Conservation (phyloP, 441 rosid genomes). For the Populus tomentosa region DNA sequence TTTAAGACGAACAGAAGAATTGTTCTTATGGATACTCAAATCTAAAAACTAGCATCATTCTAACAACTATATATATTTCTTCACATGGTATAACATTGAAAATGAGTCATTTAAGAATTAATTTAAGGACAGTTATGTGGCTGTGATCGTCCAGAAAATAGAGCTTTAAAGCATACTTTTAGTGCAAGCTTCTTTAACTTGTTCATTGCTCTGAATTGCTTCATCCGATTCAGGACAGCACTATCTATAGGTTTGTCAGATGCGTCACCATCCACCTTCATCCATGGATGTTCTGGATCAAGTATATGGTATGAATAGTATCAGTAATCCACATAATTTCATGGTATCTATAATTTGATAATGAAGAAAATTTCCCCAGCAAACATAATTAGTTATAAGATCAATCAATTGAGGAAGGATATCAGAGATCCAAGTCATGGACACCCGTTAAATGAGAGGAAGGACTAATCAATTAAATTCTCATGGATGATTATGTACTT, state of each 20-base stretch:
- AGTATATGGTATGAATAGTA: background rate
- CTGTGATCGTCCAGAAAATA: background rate
- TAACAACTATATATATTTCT: too few relatives aligned
- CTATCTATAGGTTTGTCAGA: slow-evolving; percentile 78
- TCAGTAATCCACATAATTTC: background rate
- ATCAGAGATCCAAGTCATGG: background rate
- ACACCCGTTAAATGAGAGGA: background rate
- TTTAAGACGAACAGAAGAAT: background rate
- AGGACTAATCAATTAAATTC: background rate
- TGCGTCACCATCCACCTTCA: slow-evolving; percentile 70
- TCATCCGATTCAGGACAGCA: slow-evolving; percentile 87
- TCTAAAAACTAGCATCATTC: too few relatives aligned
- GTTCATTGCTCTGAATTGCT: slow-evolving; percentile 88
- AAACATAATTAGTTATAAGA: background rate
- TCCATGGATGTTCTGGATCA: slow-evolving; percentile 76
- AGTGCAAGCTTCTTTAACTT: slow-evolving; percentile 76
- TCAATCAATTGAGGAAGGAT: background rate
- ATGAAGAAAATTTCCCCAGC: background rate
- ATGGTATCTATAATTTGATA: slow-evolving; percentile 11
- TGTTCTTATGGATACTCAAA: too few relatives aligned
- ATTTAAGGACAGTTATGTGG: background rate
- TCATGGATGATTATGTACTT: background rate
- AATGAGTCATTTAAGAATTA: background rate
- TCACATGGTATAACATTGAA: too few relatives aligned
- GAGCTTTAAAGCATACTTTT: slow-evolving; percentile 39